Base-by-base conservation (phyloP, 2,329 filamentous ascomycete species). In the Monosporascus sp. region DNA sequence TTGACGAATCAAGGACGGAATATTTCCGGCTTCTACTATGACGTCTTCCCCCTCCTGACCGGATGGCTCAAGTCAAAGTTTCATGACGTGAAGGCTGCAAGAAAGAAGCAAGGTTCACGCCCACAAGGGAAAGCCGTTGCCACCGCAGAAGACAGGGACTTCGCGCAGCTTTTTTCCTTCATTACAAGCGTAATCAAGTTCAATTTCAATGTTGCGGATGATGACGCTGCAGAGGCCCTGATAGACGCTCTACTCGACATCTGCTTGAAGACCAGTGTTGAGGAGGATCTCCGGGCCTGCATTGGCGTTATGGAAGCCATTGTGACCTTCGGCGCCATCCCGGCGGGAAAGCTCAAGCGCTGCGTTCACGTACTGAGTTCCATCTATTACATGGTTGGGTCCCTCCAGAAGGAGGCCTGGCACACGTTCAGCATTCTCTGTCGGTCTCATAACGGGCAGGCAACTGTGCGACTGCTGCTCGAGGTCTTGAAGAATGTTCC, bases 301-400 rank as follows among this genome's bases (percentile, higher is more conserved):
- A 86, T 90, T 60, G 74, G 77, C 49, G 79, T 91, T 48, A 79
- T 91, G 54, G 82, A 89, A 64, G 79, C 84, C 9, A 80, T 90
- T 53, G 84, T 89, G 51, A 90, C 85, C 0, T 90, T 88, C 65
- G 85, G 86, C 4, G 80, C 84, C 37, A 82, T 92, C 46, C 88
- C 88, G 0, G 74, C 71, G 49, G 74, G 74, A 51, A 84, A 82
- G 54, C 75, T 91, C 41, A 79, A 79, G 60, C 78, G 79, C 37
- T 90, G 85, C 63, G 77, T 92, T 37, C 82, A 87, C 56, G 80
- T 91, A 3, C 74, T 92, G 51, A 87, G 86, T 62, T 87, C 85
- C 41, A 87, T 91, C 55, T 86, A 87, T 66, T 84, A 81, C 56
- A 75, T 89, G 49, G 80, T 91, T 2, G 72, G 74, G 14, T 74